A percentile compares a stretch with the other conserved stretches of the same genome.
Conservation (phyloP, 2,329 filamentous ascomycete genomes). For the Fusarium sp. region DNA sequence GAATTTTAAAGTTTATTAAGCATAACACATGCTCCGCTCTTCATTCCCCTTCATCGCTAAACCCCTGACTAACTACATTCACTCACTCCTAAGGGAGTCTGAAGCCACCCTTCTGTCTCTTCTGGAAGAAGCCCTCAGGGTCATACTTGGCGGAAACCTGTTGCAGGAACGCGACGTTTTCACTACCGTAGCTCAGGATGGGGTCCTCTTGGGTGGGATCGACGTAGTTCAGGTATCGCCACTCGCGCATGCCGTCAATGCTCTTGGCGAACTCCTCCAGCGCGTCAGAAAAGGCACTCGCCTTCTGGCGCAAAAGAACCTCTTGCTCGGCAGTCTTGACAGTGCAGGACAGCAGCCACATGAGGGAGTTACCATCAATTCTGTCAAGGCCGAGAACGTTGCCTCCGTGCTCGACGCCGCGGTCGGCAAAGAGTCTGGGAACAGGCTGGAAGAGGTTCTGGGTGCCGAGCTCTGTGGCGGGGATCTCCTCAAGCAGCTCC, state of each 20-base stretch:
- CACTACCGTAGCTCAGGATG: slow-evolving; percentile 52
- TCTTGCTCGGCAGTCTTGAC: slow-evolving; percentile 50
- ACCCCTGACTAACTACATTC: background rate
- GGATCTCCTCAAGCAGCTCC: slow-evolving; percentile 43
- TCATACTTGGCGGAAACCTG: slow-evolving; percentile 50
- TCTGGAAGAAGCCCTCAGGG: slow-evolving; percentile 51
- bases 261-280: slow-evolving; percentile 44
- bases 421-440: slow-evolving; percentile 39
- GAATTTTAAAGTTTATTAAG: background rate
- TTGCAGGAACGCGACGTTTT: slow-evolving; percentile 49
- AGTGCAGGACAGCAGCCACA: slow-evolving; percentile 54
- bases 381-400: slow-evolving; percentile 51
- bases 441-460: slow-evolving; percentile 51
- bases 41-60: background rate
- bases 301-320: slow-evolving; percentile 30
- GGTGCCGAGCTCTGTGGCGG: slow-evolving; percentile 41
- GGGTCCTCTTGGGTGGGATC: slow-evolving; percentile 51
- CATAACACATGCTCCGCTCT: background rate
- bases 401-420: slow-evolving; percentile 42
- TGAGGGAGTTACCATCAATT: slow-evolving; percentile 49
- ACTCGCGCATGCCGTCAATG: slow-evolving; percentile 48
- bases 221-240: slow-evolving; percentile 60
- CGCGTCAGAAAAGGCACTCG: slow-evolving; percentile 15
- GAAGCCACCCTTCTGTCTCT: slow-evolving; percentile 47
- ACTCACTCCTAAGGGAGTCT: slow-evolving; percentile 33